Evolutionary conservation across 768 basidiomycete species (phyloP), one percentile per base, ranked within the genome.

Genomic region (Flagelloscypha sp.): DNA sequence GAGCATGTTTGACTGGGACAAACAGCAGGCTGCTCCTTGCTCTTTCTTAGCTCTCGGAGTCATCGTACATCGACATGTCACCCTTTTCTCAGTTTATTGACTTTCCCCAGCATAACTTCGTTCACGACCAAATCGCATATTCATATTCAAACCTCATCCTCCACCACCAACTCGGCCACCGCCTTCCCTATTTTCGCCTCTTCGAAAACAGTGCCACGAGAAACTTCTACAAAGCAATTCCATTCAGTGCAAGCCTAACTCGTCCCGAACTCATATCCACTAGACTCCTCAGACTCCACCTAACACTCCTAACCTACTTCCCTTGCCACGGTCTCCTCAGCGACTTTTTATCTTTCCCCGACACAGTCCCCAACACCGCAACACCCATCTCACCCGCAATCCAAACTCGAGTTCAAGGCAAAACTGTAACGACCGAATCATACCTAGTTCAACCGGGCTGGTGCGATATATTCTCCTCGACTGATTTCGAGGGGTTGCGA

Each of bases 401-500:
- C 16, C 95, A 99, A 61, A 97, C 95, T 17, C 76, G 89, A 34
- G 81, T 84, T 53, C 77, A 74, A 29, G 84, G 83, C 41, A 72
- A 73, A 30, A 92, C 86, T 50, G 82, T 98, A 2, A 85, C 95
- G 4, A 92, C 88, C 50, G 69, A 79, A 43, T 97, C 87, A 10
- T 70, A 95, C 38, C 76, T 94, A 48, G 95, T 99, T 40, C 80
- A 79, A 48, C 94, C 85, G 50, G 95, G 95, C 7, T 93, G 80
- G 62, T 99, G 98, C 57, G 95, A 99, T 56, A 98, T 98, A 42
- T 88, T 99, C 65, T 99, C 98, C 64, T 94, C 95, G 7, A 98
- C 94, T 9, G 66, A 87, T 53, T 97, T 97, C 45, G 74, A 73
- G 35, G 71, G 69, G 15, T 68, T 98, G 36, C 68, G 85, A 30